Evolutionary conservation across 257 asterid genomes (phyloP).

Genomic region (Handroanthus guayacan): DNA sequence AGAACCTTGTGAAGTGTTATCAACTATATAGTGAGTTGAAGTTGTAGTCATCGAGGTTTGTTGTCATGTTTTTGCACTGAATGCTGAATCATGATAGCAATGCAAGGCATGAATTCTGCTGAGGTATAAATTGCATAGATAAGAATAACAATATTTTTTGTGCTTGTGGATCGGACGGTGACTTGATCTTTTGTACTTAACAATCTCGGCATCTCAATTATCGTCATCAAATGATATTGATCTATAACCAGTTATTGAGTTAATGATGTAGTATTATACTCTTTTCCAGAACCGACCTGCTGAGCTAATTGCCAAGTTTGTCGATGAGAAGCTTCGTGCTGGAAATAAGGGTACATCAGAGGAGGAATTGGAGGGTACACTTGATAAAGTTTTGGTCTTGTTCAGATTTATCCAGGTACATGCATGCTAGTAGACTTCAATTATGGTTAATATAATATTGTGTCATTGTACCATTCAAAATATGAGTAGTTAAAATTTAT

Average conservation of each 20-base stretch:
- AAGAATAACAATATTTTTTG: background rate
- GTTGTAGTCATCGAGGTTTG: no score
- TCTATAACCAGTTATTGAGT: background rate
- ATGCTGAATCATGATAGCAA: no score
- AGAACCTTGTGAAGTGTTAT: no score
- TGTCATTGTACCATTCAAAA: background rate
- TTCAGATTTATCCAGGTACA: slow-evolving; percentile 96
- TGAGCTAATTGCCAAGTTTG: slow-evolving; percentile 94
- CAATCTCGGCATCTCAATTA: background rate
- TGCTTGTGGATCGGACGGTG: slow-evolving; percentile 10
- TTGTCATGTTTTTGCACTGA: no score
- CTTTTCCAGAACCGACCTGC: slow-evolving; percentile 89
- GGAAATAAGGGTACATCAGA: slow-evolving; percentile 99
- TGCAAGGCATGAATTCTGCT: slow-evolving; percentile 6
- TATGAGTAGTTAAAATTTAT: background rate
- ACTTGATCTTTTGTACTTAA: slow-evolving; percentile 4
- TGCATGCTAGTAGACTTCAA: background rate
- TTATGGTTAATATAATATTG: background rate
- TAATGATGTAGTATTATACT: slow-evolving; percentile 26
- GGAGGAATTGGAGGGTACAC: slow-evolving; percentile 98
- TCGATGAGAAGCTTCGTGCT: slow-evolving; percentile 98
- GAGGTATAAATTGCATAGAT: slow-evolving; percentile 5
- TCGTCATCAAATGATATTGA: background rate
- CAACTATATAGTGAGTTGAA: no score
- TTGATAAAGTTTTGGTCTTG: slow-evolving; percentile 92